Evolutionary conservation across 2,329 filamentous ascomycete species (phyloP), one percentile per base, ranked within the genome.

Genomic region (Diplodia seriata): DNA sequence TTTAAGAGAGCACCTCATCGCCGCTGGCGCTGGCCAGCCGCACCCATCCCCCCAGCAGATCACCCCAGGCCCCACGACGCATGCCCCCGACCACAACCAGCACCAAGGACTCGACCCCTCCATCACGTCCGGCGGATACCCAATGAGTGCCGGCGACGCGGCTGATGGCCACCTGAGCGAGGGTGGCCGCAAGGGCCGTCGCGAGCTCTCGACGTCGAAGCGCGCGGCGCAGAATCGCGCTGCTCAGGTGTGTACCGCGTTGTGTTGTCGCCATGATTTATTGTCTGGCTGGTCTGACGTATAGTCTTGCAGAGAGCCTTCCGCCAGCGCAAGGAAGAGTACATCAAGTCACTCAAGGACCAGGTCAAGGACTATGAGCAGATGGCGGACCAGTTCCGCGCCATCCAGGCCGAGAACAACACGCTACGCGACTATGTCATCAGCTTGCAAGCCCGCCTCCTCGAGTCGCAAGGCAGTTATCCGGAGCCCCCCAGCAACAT

Each of bases 271-370:
- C 8, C 26, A 26, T 7, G 20, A n/a, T 23, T 33, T 36, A 14
- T 23, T 7, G 26, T 4, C 12, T 7, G 12, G 26, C 26, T 23
- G 14, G 7, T 38, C 63, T 66, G 50, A 66, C 53, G 18, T n/a
- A 3, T 4, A 14, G 33, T 18, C 47, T 20, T 20, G 26, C 72
- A 99, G 94, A 89, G 95, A 78, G 95, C 95, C 51, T 99, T 99
- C 81, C 92, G 95, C 51, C 94, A 98, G 81, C 91, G 95, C 70
- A 99, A 99, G 78, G 95, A 99, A 81, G 92, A 92, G 55, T 97
- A 99, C 79, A 99, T 99, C 79, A 97, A 97, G 83, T 96, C 97
- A 78, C 86, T 99, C 7, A 95, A 99, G 80, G 91, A 95, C 76
- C 92, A 98, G 77, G 93, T 97, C 63, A 90, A 92, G 74, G 92